phyloP scores from a whole-genome alignment of 345 rosid species.

The Erysimum cheiranthoides region DNA sequence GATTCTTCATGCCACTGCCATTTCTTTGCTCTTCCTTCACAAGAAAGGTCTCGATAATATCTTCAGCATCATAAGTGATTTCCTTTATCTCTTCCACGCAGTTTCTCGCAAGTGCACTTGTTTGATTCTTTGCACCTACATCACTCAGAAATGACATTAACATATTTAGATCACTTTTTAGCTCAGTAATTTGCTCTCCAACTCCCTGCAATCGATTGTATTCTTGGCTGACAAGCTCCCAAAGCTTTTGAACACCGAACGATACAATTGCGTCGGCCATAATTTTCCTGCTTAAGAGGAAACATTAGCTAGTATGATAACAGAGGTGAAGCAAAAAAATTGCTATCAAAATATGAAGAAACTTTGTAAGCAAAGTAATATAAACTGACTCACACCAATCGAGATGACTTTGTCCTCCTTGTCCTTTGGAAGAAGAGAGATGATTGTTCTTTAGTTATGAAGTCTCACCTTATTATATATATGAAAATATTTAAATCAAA shows the following conservation, averaged over 20 bases:
- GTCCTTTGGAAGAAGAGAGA: too few relatives aligned
- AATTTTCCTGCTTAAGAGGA: not conserved
- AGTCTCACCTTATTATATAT: too few relatives aligned
- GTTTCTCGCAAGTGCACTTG: conserved; percentile 23
- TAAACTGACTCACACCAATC: too few relatives aligned
- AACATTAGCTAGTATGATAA: too few relatives aligned
- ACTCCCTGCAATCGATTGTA: not conserved
- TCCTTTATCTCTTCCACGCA: conserved; percentile 41
- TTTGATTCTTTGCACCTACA: conserved; percentile 37
- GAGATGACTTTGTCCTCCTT: too few relatives aligned
- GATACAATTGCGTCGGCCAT: conserved; percentile 31
- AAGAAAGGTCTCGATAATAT: conserved; percentile 40
- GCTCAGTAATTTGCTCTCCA: conserved; percentile 8
- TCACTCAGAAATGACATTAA: conserved; percentile 43
- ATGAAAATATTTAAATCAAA: too few relatives aligned
- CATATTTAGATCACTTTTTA: conserved; percentile 30
- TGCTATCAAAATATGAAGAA: too few relatives aligned
- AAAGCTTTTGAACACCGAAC: conserved; percentile 32
- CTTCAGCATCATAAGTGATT: conserved; percentile 37
- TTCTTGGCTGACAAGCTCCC: conserved; percentile 21
- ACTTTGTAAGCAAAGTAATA: too few relatives aligned
- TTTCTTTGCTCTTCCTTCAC: not conserved
- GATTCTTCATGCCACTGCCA: not conserved
- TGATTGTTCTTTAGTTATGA: too few relatives aligned
- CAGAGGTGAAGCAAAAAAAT: too few relatives aligned